Base-by-base conservation (phyloP, 352 stramenopile genomes). In the Globisporangium parvum region DNA sequence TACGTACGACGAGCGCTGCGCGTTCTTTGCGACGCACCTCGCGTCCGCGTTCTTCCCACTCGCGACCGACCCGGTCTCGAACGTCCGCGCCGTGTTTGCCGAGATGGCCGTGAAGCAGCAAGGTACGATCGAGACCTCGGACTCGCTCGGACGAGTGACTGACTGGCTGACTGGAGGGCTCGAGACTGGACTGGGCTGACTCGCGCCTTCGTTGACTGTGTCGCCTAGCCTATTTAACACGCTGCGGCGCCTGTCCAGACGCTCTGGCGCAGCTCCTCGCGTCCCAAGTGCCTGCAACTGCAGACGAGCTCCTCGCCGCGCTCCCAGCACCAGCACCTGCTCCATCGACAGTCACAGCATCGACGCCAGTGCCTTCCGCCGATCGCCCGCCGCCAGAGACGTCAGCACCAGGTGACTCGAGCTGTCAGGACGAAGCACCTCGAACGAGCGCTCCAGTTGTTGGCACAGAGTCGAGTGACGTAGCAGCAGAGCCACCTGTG, bases 11-110 rank as follows among this genome's bases (percentile, higher is more conserved):
- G 41, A 37, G 6, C 54, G 59, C 39, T 60, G 59, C 4, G 51
- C 63, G 26, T 76, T 90, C 31, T 93, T 91, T 61, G 64, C 65
- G 17, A 69, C 56, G 5, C 69, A 77, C 28, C 61, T 93, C 24
- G 66, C 67, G 10, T 12, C 52, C 0, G 60, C 66, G 31, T 88
- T 90, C 61, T 89, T 91, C 47, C 61, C 65, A 20, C 53, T 90
- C n/a, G 73, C 70, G 5, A 46, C 65, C 18, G 83, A 93, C 63
- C 58, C 63, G 2, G 83, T 93, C 28, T 88, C 75, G 14, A 93
- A 93, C 49, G 83, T 93, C 5, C 80, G 83, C 17, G 55, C 84
- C 15, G 63, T 91, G 42, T 83, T 87, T 56, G 77, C 65, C 0
- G 69, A 80, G 41, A 69, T 71, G 23, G 47, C 80, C 24, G 35